These are phyloP conservation scores for Diversispora epigaea DNA, from an alignment of 192 early-diverging fungal species.

Conservation along the genomic window DNA sequence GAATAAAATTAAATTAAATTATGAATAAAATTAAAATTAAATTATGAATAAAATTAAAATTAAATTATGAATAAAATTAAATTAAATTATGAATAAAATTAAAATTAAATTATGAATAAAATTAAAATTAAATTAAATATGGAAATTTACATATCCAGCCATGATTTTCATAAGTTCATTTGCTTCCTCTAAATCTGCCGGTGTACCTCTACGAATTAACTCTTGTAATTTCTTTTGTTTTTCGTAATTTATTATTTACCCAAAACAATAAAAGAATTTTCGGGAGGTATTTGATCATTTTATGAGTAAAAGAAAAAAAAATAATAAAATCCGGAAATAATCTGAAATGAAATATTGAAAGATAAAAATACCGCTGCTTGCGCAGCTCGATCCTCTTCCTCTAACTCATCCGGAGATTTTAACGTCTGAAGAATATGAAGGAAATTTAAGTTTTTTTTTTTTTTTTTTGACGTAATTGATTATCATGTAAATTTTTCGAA, in stretches of 20 bases:
- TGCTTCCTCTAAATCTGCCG: conserved; percentile 90
- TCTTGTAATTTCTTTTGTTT: conserved; percentile 86
- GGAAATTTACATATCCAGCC: conserved; percentile 82
- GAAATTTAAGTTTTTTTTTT: conserved; percentile 27
- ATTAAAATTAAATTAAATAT: conserved; percentile 31
- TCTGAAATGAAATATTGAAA: not conserved
- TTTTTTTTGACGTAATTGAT: conserved; percentile 24
- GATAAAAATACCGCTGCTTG: conserved; percentile 68
- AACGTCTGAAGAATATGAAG: conserved; percentile 51
- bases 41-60: conserved; percentile 35
- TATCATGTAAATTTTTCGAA: not conserved
- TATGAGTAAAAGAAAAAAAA: not conserved
- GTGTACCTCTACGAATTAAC: conserved; percentile 89
- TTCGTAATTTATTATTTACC: not conserved
- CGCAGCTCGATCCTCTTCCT: conserved; percentile 86
- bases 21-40: not conserved
- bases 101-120: conserved; percentile 25
- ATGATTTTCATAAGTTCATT: conserved; percentile 98
- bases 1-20: conserved; percentile 21
- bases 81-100: not conserved
- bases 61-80: conserved; percentile 1
- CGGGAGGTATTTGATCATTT: not conserved
- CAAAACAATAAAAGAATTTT: too few relatives aligned
- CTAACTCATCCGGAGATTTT: conserved; percentile 92
- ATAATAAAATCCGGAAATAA: not conserved